These are phyloP conservation scores for Stagonosporopsis cucurbitacearum DNA, from an alignment of 2,329 filamentous ascomycete genomes.

Conservation along the genomic window DNA sequence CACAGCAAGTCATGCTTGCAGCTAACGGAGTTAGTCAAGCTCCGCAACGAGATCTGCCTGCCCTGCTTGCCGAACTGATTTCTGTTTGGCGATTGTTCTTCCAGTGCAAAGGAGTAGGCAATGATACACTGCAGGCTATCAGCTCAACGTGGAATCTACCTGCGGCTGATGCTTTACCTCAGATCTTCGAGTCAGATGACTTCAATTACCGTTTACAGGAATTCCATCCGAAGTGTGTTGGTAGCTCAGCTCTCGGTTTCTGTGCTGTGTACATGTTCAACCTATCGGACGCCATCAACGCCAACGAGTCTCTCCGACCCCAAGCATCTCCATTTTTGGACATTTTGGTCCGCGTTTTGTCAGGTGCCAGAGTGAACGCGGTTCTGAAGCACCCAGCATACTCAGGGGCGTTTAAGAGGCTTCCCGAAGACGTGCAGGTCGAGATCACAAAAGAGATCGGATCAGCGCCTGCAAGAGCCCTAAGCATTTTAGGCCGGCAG, in stretches of 20 bases:
- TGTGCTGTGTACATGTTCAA: constrained; percentile 43
- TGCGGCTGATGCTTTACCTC: constrained; percentile 15
- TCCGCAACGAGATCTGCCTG: constrained; percentile 23
- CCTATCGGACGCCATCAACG: constrained; percentile 29
- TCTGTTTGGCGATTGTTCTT: constrained; percentile 46
- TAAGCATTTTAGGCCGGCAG: constrained; percentile 21
- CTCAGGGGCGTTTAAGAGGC: constrained; percentile 15
- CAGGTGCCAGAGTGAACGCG: constrained; percentile 24
- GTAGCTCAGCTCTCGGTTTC: constrained; percentile 30
- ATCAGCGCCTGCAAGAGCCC: constrained; percentile 32
- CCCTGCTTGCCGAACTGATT: constrained; percentile 37
- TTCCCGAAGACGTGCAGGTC: constrained; percentile 31
- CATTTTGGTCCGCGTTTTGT: constrained; percentile 35
- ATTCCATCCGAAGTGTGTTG: constrained; percentile 31
- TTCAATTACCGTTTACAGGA: constrained; percentile 36
- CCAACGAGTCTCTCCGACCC: constrained; percentile 24
- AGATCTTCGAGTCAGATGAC: constrained; percentile 6
- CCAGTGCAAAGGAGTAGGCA: constrained; percentile 33
- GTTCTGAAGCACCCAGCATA: constrained; percentile 21
- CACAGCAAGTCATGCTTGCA: constrained; percentile 30
- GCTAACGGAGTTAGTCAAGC: constrained; percentile 13
- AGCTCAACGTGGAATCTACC: constrained; percentile 37
- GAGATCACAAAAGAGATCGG: constrained; percentile 36
- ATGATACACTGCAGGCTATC: constrained; percentile 26
- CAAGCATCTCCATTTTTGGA: constrained; percentile 38